A percentile compares a stretch with the other conserved stretches of the same genome.
Evolutionary conservation across 495 filamentous ascomycete species (phyloP).

Genomic region (Penicillium steckii): DNA sequence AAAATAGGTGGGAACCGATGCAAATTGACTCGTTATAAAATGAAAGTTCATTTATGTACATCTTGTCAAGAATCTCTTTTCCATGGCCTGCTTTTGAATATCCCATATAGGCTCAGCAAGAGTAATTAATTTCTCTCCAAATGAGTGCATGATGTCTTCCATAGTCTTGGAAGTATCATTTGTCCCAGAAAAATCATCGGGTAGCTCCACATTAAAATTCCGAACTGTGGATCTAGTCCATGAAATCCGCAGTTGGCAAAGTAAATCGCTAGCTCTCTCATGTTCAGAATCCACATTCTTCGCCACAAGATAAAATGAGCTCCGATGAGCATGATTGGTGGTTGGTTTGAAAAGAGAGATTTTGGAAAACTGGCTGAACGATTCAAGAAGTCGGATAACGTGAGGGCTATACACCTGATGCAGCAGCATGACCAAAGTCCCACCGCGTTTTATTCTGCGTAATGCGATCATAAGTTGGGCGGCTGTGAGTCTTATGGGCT

Average conservation of each 20-base stretch:
- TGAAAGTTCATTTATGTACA: neutral
- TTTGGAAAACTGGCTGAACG: constrained; percentile 1
- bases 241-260: neutral
- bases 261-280: neutral
- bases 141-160: neutral
- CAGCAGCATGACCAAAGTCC: constrained; percentile 4
- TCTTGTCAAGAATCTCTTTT: neutral
- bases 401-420: constrained; percentile 1
- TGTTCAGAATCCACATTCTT: constrained; percentile 4
- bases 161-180: neutral
- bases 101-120: constrained; percentile 6
- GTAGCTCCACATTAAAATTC: neutral
- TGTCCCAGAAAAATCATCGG: neutral
- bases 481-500: neutral
- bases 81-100: constrained; percentile 7
- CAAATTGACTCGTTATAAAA: neutral
- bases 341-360: constrained; percentile 5
- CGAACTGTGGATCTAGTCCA: neutral
- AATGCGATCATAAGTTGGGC: constrained; percentile 2
- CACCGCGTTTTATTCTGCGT: constrained; percentile 2
- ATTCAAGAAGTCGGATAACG: neutral
- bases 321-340: neutral
- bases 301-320: constrained; percentile 9
- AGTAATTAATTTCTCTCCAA: neutral
- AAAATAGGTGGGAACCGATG: neutral